phyloP scores from a whole-genome alignment of 2,329 filamentous ascomycete genomes.

The Beauveria sp. region DNA sequence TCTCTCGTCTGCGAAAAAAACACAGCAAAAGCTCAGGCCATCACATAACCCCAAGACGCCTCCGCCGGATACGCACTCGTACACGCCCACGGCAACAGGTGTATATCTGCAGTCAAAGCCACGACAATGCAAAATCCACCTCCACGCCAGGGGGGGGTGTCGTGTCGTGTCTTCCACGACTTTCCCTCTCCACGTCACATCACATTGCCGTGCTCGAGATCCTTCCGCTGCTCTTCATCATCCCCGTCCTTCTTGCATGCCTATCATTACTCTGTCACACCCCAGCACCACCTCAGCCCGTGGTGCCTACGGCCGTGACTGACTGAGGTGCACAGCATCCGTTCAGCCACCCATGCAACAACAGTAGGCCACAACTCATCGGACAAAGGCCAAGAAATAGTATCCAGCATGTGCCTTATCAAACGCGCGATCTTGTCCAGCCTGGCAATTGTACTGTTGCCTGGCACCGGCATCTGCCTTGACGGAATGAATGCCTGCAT shows the following conservation, averaged over 20 bases:
- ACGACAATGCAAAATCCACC: slow-evolving; percentile 4
- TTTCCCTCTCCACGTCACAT: background rate
- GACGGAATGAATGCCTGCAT: background rate
- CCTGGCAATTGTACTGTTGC: background rate
- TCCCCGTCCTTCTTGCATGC: background rate
- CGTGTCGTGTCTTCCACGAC: background rate
- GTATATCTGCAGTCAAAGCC: slow-evolving; percentile 4
- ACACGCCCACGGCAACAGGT: background rate
- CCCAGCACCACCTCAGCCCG: background rate
- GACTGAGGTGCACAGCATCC: background rate
- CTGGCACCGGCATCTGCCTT: background rate
- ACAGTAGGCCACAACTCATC: background rate
- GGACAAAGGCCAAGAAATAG: background rate
- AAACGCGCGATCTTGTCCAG: background rate
- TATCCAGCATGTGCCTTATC: no score
- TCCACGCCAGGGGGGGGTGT: background rate
- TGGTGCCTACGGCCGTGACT: background rate
- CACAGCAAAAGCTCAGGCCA: background rate
- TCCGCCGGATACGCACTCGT: background rate
- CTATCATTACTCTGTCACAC: background rate
- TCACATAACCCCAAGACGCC: background rate
- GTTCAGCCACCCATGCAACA: background rate
- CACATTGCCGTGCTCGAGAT: background rate
- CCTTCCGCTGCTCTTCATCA: background rate
- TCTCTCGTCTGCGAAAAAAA: no score